Conservation (phyloP, 176 grass and related monocot genomes). For the Avena insularis region DNA sequence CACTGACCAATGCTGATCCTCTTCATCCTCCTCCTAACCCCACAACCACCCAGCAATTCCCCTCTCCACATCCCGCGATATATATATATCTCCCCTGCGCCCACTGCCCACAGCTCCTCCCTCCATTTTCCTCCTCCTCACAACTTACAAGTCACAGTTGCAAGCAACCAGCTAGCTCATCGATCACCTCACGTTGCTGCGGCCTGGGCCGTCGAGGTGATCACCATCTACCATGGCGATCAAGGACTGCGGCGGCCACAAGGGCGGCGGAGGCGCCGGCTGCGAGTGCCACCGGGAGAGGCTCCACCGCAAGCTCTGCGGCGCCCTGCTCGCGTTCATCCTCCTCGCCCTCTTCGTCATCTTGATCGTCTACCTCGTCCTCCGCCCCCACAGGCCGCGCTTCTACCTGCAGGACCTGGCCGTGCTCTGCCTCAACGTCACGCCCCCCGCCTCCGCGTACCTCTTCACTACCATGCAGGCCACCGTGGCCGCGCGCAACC, state of each 20-base stretch:
- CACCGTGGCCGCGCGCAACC: conserved; percentile 54
- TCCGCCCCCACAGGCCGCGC: conserved; percentile 62
- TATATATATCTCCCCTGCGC: conserved; percentile 43
- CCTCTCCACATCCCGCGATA: neutral
- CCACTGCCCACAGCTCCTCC: neutral
- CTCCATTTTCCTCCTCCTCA: neutral
- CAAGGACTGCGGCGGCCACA: conserved; percentile 63
- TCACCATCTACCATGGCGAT: conserved; percentile 10
- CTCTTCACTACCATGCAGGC: conserved; percentile 76
- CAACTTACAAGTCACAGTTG: neutral
- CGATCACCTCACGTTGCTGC: neutral
- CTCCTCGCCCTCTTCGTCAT: conserved; percentile 41
- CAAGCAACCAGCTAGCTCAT: neutral
- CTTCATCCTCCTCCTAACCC: neutral
- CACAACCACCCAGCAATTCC: conserved; percentile 14
- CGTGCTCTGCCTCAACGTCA: conserved; percentile 76
- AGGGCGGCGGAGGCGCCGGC: neutral
- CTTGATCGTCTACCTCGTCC: conserved; percentile 55
- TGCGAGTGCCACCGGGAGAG: conserved; percentile 40
- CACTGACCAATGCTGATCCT: conserved; percentile 45
- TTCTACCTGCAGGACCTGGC: conserved; percentile 85
- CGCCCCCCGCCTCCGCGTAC: conserved; percentile 58
- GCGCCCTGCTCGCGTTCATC: neutral
- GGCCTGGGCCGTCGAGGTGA: neutral
- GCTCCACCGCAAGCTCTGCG: neutral